phyloP scores from a whole-genome alignment of 2,329 filamentous ascomycete species.

The Dissoconium aciculare region DNA sequence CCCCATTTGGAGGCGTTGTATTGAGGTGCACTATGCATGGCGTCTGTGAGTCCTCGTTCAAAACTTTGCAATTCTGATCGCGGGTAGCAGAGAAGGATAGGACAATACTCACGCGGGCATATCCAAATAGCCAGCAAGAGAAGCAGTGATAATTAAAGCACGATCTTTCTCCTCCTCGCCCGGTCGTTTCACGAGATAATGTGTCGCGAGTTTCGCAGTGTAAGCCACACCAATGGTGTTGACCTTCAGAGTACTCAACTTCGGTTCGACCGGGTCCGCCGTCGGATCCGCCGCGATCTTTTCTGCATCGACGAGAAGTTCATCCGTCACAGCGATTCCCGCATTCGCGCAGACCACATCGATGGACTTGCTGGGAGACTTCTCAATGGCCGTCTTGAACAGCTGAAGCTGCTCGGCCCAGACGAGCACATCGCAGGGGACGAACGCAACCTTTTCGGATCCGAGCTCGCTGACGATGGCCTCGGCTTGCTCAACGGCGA shows the following conservation, averaged over 20 bases:
- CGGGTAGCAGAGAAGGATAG: no score
- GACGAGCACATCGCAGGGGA: conserved; percentile 18
- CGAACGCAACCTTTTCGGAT: conserved; percentile 17
- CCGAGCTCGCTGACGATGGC: conserved; percentile 21
- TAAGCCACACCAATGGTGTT: conserved; percentile 17
- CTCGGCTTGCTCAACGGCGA: conserved; percentile 17
- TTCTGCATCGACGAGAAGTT: conserved; percentile 9
- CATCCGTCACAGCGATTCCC: conserved; percentile 14
- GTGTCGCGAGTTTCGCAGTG: conserved; percentile 25
- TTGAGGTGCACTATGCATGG: conserved; percentile 29
- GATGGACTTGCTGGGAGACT: conserved; percentile 12
- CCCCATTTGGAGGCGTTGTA: conserved; percentile 26
- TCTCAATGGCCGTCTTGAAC: conserved; percentile 17
- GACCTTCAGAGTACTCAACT: conserved; percentile 14
- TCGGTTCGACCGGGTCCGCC: conserved; percentile 15
- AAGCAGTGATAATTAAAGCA: conserved; percentile 36
- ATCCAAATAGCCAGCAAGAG: conserved; percentile 36
- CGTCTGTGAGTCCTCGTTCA: no score
- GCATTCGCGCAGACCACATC: conserved; percentile 21
- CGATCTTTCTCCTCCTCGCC: conserved; percentile 28
- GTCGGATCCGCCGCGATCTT: conserved; percentile 5
- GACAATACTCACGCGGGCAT: no score
- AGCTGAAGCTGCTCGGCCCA: conserved; percentile 21
- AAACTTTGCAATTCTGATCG: no score
- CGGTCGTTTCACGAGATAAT: conserved; percentile 23